phyloP scores from a whole-genome alignment of 768 basidiomycete species.

The Lyophyllum semitale region DNA sequence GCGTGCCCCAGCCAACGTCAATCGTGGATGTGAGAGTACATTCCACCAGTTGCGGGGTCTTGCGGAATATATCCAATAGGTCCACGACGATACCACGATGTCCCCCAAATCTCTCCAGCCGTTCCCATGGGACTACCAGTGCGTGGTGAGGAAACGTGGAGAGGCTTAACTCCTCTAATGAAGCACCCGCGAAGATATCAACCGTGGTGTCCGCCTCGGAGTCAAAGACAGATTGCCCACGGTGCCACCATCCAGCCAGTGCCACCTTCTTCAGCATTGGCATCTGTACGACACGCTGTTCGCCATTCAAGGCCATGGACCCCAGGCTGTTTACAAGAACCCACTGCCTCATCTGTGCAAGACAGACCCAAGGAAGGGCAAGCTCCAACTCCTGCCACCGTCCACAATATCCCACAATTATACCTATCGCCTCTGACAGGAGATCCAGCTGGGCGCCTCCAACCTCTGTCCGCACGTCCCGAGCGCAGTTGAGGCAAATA shows the following conservation, averaged over 20 bases:
- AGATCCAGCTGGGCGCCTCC: background rate
- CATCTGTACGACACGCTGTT: background rate
- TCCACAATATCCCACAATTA: background rate
- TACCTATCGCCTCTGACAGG: background rate
- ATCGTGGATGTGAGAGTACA: background rate
- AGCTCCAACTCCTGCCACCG: background rate
- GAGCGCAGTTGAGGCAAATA: background rate
- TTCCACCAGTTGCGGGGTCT: background rate
- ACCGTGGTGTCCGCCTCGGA: background rate
- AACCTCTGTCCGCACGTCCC: background rate
- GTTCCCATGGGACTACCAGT: background rate
- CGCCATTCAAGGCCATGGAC: too few relatives aligned
- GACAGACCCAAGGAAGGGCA: background rate
- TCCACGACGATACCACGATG: background rate
- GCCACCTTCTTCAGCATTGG: background rate
- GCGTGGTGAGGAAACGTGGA: background rate
- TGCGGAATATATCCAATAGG: background rate
- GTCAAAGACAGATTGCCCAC: background rate
- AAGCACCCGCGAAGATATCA: background rate
- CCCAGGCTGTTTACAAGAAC: background rate
- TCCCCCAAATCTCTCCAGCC: background rate
- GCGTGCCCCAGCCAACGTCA: background rate
- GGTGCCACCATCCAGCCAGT: background rate
- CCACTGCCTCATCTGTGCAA: background rate
- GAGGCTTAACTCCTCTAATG: background rate